Evolutionary conservation across 1,139 yeast genomes (phyloP).

Genomic region (Sugiyamaella novakii): DNA sequence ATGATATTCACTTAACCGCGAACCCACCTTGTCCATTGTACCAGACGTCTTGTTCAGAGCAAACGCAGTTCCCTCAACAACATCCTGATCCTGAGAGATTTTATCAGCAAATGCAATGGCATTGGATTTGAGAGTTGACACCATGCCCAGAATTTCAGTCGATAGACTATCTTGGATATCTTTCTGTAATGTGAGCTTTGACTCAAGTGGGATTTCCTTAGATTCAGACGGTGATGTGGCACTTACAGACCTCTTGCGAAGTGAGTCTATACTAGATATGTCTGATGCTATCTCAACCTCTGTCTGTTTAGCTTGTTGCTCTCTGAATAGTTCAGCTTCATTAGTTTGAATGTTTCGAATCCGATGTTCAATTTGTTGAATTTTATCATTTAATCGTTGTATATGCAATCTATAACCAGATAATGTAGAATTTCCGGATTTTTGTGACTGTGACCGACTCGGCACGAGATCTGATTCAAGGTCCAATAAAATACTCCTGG

Average conservation of each 20-base stretch:
- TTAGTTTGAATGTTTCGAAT: conserved; percentile 26
- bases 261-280: background rate
- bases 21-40: conserved; percentile 43
- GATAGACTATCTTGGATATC: conserved; percentile 48
- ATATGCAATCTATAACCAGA: conserved; percentile 23
- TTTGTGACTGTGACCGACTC: no score
- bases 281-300: conserved; percentile 14
- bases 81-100: conserved; percentile 40
- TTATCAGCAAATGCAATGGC: conserved; percentile 49
- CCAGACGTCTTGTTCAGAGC: conserved; percentile 42
- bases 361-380: conserved; percentile 28
- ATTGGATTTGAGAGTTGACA: conserved; percentile 52
- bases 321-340: conserved; percentile 20
- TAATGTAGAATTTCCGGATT: background rate
- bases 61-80: conserved; percentile 40
- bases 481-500: conserved; percentile 31
- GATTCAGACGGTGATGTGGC: background rate
- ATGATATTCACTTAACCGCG: conserved; percentile 39
- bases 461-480: conserved; percentile 25
- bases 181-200: conserved; percentile 39
- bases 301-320: conserved; percentile 17
- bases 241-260: background rate
- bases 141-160: conserved; percentile 52
- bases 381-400: conserved; percentile 29
- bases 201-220: conserved; percentile 8